Base-by-base conservation (phyloP, 2,329 filamentous ascomycete species). In the Furcasterigmium sp. region DNA sequence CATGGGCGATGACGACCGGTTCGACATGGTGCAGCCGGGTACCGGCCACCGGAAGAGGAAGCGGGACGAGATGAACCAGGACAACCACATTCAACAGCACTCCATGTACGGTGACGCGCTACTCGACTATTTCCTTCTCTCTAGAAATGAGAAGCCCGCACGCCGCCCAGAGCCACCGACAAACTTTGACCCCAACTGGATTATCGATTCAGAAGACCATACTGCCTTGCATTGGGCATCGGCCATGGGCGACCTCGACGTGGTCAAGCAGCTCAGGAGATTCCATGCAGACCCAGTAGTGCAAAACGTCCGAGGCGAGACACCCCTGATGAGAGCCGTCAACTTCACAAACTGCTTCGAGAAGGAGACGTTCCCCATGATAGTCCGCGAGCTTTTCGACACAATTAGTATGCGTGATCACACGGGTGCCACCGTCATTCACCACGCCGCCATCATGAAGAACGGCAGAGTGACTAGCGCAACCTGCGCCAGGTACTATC, bases 271-370 rank as follows among this genome's bases (percentile, higher is more conserved):
- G 61, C 73, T 98, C 15, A 85, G 93, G 54, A 77, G 82, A 32
- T 89, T 91, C 47, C 84, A 87, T 34, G 90, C 91, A 10, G 81
- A 81, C 47, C 73, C 89, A 14, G 79, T 81, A 23, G 81, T 84
- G 3, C 76, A 84, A 42, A 91, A 90, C 44, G 68, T 78, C 36
- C 73, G 81, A 17, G 85, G 85, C 45, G 91, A 97, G 65, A 97
- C 93, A 0, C 91, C 93, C 0, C 78, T 98, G 28, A 96, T 98
- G 80, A 85, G 91, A 35, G 87, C 89, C 6, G 91, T 97, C 44
- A 80, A 94, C 59, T 98, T 97, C 63, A 97, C 91, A 37, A 98
- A 98, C 63, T 95, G 93, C 61, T 93, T 84, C 62, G 93, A 97
- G 62, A 95, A 93, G 67, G 81, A 89, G 52, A 91, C 88, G 1